These are phyloP conservation scores for Deuterostichococcus epilithicus DNA, from an alignment of 139 green algal genomes.

Conservation along the genomic window DNA sequence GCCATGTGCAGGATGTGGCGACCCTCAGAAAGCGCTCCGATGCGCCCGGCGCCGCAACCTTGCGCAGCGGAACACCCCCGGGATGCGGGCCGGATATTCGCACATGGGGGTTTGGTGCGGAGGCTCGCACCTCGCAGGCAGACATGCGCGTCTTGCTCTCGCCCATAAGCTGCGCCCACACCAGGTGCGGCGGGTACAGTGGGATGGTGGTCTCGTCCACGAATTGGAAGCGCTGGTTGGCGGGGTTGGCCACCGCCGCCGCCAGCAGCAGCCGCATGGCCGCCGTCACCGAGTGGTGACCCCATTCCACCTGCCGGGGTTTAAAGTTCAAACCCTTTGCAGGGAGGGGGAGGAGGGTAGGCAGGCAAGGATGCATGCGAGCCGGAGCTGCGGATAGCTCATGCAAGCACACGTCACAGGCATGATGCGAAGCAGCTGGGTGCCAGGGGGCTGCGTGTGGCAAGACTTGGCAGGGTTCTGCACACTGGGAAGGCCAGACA, in stretches of 20 bases:
- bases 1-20: too few relatives aligned
- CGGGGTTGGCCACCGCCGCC: constrained; percentile 20
- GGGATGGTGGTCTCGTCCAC: constrained; percentile 17
- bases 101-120: background rate
- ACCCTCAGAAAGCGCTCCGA: too few relatives aligned
- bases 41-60: too few relatives aligned
- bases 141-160: background rate
- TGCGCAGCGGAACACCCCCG: too few relatives aligned
- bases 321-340: too few relatives aligned
- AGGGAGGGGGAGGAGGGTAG: too few relatives aligned
- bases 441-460: background rate
- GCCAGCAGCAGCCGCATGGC: constrained; percentile 20
- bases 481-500: background rate
- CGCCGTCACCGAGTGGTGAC: background rate
- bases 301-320: background rate
- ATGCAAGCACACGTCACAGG: too few relatives aligned
- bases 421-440: background rate
- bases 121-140: background rate
- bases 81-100: too few relatives aligned
- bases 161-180: constrained; percentile 1
- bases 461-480: background rate
- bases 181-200: background rate
- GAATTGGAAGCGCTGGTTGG: constrained; percentile 17
- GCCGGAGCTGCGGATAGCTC: background rate
- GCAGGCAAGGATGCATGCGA: background rate